phyloP scores from a whole-genome alignment of 129 eudicot species.

The Helianthus tuberosus region DNA sequence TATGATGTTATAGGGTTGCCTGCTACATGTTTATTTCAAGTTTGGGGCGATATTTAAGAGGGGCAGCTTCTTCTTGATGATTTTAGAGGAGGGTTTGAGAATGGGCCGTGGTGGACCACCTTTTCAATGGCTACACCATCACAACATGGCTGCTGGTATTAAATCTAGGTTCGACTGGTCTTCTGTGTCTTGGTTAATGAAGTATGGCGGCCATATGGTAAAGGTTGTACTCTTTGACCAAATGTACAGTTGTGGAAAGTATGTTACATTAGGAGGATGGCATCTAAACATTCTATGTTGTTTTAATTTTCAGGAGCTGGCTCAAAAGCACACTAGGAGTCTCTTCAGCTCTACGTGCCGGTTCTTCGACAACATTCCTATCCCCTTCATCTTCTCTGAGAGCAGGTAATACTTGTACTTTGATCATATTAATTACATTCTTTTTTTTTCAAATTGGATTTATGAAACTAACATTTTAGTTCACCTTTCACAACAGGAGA shows the following conservation, averaged over 20 bases:
- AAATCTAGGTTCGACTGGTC: conserved; percentile 91
- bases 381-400: conserved; percentile 97
- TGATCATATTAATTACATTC: neutral
- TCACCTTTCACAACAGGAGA: conserved; percentile 46
- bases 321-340: too few species aligned
- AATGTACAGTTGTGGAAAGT: too few species aligned
- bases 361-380: conserved; percentile 84
- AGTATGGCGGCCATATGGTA: conserved; percentile 92
- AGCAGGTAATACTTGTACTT: conserved; percentile 57
- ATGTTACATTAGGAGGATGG: neutral
- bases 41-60: conserved; percentile 88
- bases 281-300: too few species aligned
- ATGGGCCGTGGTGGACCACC: conserved; percentile 90
- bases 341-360: conserved; percentile 91
- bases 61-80: conserved; percentile 80
- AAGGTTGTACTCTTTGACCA: conserved; percentile 50
- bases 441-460: neutral
- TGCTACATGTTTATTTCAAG: conserved; percentile 40
- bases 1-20: neutral
- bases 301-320: too few species aligned
- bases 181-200: conserved; percentile 96
- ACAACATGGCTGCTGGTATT: conserved; percentile 93
- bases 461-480: neutral
- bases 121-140: conserved; percentile 76
- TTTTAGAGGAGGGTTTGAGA: conserved; percentile 86